Evolutionary conservation across 164 flowering plant genomes (phyloP).

Genomic region (Sedum album): DNA sequence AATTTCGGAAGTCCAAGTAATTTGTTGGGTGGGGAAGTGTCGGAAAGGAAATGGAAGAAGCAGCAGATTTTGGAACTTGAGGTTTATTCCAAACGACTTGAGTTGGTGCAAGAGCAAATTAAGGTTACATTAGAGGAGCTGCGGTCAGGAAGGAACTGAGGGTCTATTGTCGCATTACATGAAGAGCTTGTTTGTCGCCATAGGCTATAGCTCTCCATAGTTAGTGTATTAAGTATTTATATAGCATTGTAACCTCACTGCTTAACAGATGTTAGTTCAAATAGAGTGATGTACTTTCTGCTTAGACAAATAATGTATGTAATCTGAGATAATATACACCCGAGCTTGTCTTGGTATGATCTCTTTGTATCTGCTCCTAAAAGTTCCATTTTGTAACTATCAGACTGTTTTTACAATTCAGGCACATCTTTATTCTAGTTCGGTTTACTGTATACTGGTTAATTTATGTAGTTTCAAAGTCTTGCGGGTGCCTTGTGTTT

Average conservation of each 20-base stretch:
- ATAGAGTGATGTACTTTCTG: neutral
- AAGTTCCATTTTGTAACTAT: too few relatives aligned
- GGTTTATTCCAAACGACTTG: slow-evolving; percentile 78
- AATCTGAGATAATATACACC: neutral
- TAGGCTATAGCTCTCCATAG: neutral
- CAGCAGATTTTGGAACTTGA: slow-evolving; percentile 95
- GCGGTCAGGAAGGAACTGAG: slow-evolving; percentile 43
- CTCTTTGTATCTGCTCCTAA: too few relatives aligned
- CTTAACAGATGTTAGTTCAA: neutral
- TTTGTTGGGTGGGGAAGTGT: slow-evolving; percentile 30
- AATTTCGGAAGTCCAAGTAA: slow-evolving; percentile 18
- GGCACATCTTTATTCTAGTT: too few relatives aligned
- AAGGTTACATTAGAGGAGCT: slow-evolving; percentile 60
- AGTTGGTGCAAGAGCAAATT: slow-evolving; percentile 89
- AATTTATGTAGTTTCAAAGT: too few relatives aligned
- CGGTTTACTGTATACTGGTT: too few relatives aligned
- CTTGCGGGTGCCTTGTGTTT: too few relatives aligned
- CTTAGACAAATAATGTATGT: neutral
- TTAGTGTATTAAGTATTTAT: neutral
- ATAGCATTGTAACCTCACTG: neutral
- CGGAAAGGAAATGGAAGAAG: slow-evolving; percentile 88
- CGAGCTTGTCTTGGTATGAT: too few relatives aligned
- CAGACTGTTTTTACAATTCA: too few relatives aligned
- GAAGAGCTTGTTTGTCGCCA: neutral
- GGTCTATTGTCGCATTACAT: neutral